Evolutionary conservation across 2,329 filamentous ascomycete genomes (phyloP), one percentile per base, ranked within the genome.

Genomic region (Aspergillus ochraceoroseus): DNA sequence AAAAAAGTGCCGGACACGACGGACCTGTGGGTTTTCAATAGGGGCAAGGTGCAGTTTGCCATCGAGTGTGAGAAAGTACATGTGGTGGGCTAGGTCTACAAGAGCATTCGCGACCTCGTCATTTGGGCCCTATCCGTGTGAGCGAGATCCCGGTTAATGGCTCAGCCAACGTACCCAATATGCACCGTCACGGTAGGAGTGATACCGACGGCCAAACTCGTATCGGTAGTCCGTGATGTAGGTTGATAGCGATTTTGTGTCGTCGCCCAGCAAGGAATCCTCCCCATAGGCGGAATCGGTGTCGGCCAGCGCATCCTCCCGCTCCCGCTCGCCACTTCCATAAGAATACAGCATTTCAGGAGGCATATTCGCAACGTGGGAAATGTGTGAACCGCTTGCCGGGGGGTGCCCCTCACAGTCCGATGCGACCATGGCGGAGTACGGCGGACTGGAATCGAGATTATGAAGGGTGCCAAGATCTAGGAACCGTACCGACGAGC

Each of bases 61-160:
- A 30, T 52, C 53, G 7, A 46, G 53, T 0, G 62, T 66, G 43
- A 67, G 44, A 22, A 57, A 43, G 52, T 62, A 65, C 52, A 71
- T 58, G 51, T 67, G 59, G 41, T 68, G 65, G 7, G 46, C 46
- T 22, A 74, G 28, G 32, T 56, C 48, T 36, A 48, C 48, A 17
- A 49, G 47, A 20, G 52, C 53, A 20, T 54, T 49, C 13, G 49
- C 50, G 6, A 38, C 34, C 19, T 54, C 53, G 33, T 57, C 54
- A 18, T 57, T 57, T 1, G 54, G 53, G 4, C 50, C 45, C 44
- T 47, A 20, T 13, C 12, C 30, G n/a, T 3, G 20, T 33, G 25
- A 32, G 35, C 30, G 17, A 38, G 7, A 9, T n/a, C 7, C 14
- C 12, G 11, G 9, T 11, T 22, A 15, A n/a, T n/a, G n/a, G n/a